phyloP scores from a whole-genome alignment of 352 stramenopile genomes.

The Blastocystis sp. region DNA sequence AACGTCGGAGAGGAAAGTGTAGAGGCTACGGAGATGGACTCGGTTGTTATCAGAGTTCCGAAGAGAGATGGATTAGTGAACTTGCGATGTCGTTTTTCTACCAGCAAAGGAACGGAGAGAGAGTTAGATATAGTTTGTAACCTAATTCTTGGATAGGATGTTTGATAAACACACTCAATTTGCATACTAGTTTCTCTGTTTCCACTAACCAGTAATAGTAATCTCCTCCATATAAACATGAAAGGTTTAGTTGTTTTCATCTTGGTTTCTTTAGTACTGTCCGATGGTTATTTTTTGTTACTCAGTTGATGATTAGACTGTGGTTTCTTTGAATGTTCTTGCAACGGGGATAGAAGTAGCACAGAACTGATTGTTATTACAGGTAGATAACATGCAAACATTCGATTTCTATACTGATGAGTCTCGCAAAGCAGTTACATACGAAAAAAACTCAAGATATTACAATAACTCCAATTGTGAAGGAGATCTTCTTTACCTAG shows the following conservation, averaged over 20 bases:
- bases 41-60: neutral
- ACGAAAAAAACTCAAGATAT: neutral
- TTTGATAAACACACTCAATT: neutral
- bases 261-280: neutral
- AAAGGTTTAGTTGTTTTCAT: neutral
- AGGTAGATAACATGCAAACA: neutral
- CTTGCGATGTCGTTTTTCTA: neutral
- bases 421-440: neutral
- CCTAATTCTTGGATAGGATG: neutral
- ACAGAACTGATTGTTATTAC: neutral
- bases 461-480: neutral
- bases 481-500: neutral
- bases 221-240: neutral
- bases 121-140: neutral
- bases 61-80: neutral
- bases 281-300: neutral
- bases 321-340: constrained; percentile 30
- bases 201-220: neutral
- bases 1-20: neutral
- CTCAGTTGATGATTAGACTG: constrained; percentile 22
- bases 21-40: neutral
- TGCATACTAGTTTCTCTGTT: neutral
- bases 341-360: neutral
- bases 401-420: neutral
- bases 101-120: neutral